Conservation (phyloP, 371 early-diverging fungal genomes). For the Basidiobolus meristosporus region DNA sequence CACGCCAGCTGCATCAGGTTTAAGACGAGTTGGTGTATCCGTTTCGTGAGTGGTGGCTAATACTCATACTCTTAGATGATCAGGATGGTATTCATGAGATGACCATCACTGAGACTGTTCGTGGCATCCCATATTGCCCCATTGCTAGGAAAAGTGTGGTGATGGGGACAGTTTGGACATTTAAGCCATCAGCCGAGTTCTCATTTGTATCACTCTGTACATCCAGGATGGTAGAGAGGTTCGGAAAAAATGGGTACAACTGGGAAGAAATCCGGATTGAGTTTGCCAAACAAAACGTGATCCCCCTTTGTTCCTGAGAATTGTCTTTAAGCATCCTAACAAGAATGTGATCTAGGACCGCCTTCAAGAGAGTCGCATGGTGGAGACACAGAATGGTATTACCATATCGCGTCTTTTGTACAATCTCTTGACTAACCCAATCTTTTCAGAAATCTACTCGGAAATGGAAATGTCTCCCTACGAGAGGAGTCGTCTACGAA, state of each 20-base stretch:
- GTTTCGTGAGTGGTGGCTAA: no score
- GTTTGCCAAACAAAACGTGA: slow-evolving; percentile 3
- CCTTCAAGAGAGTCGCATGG: neutral
- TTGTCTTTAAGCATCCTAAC: neutral
- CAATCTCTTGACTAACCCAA: neutral
- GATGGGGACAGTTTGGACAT: slow-evolving; percentile 84
- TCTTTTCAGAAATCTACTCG: neutral
- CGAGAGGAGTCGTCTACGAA: slow-evolving; percentile 29
- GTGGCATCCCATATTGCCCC: slow-evolving; percentile 48
- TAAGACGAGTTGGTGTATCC: no score
- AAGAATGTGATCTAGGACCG: neutral
- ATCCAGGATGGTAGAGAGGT: slow-evolving; percentile 67
- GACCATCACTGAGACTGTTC: slow-evolving; percentile 9
- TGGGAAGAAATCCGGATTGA: slow-evolving; percentile 42
- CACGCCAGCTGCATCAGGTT: no score
- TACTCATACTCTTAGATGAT: no score
- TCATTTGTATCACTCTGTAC: slow-evolving; percentile 41
- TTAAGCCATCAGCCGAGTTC: slow-evolving; percentile 29
- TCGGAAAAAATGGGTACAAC: slow-evolving; percentile 40
- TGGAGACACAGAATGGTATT: neutral
- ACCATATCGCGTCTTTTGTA: neutral
- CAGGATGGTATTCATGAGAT: no score
- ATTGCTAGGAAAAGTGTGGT: slow-evolving; percentile 67
- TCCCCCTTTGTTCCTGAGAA: neutral
- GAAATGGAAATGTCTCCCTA: slow-evolving; percentile 20